Evolutionary conservation across 148 eudicot species (phyloP).

Genomic region (Vaccinium corymbosum): DNA sequence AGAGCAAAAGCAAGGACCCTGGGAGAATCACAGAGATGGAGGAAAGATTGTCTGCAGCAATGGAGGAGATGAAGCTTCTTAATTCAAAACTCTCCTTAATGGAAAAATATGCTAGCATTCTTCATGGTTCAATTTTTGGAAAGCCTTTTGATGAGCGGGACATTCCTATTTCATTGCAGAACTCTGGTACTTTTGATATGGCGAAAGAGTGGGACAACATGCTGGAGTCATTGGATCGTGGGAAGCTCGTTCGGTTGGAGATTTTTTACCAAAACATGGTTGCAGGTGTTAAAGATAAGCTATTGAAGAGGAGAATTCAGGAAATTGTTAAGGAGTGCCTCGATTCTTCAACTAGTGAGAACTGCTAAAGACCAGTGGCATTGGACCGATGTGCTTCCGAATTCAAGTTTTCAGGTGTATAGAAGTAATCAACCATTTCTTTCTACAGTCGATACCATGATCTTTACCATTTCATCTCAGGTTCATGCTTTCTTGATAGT

Average conservation of each 20-base stretch:
- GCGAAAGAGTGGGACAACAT: slow-evolving; percentile 73
- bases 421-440: background rate
- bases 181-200: slow-evolving; percentile 46
- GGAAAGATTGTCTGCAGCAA: slow-evolving; percentile 32
- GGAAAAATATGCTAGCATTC: slow-evolving; percentile 65
- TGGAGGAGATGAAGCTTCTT: slow-evolving; percentile 56
- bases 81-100: slow-evolving; percentile 42
- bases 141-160: slow-evolving; percentile 62
- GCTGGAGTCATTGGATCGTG: slow-evolving; percentile 60
- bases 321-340: slow-evolving; percentile 64
- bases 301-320: slow-evolving; percentile 61
- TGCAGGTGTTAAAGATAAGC: slow-evolving; percentile 68
- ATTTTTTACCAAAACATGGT: slow-evolving; percentile 74
- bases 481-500: background rate
- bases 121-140: slow-evolving; percentile 73
- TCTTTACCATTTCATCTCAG: background rate
- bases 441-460: background rate
- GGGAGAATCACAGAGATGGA: slow-evolving; percentile 34
- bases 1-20: slow-evolving; percentile 21
- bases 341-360: slow-evolving; percentile 26
- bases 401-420: background rate
- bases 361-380: background rate
- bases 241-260: slow-evolving; percentile 56
- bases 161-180: slow-evolving; percentile 45
- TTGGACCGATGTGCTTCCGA: background rate